Base-by-base conservation (phyloP, 345 rosid genomes). In the Melaleuca alternifolia region DNA sequence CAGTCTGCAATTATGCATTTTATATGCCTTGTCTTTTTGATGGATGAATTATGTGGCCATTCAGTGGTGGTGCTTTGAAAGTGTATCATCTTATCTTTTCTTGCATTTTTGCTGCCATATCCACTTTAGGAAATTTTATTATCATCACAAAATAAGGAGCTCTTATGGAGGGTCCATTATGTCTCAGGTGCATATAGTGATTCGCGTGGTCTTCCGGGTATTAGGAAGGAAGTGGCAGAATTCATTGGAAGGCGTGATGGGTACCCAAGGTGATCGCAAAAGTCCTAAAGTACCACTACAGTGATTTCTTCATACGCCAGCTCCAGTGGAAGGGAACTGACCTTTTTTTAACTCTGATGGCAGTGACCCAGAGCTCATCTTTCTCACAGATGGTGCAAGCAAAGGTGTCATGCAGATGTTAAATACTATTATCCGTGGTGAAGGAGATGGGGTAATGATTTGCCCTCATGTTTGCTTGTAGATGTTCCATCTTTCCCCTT, bases 331-430 rank as follows among this genome's bases (percentile, higher is more conserved):
- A 52, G 61, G 48, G 57, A 52, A 12, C 46, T 83, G 33, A 83
- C 61, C 41, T 82, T 52, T 56, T 57, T 48, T 61, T n/a, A 50
- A 37, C 79, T 57, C 77, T 61, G 52, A 86, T 86, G 56, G 89
- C 94, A 97, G 99, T 88, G 99, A 97, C 89, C 99, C 99, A 51
- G 99, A 97, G 88, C 96, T 94, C 90, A 94, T 97, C 86, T 97
- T 89, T 88, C 99, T 97, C 87, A 97, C 99, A 83, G 99, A 96
- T 92, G 99, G 99, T 89, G 99, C 99, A 11, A 96, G 99, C 92
- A 96, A 96, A 93, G 99, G 99, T 91, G 98, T 97, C 87, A 97
- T 96, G 98, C 99, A 97, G 91, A 95, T 94, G 88, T 89, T 97
- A 93, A 97, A 94, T 86, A 90, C 95, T 87, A 90, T 96, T 76